Evolutionary conservation across 75 land plant genomes (phyloP), one percentile per base, ranked within the genome.

Genomic region (Sequoiadendron giganteum): DNA sequence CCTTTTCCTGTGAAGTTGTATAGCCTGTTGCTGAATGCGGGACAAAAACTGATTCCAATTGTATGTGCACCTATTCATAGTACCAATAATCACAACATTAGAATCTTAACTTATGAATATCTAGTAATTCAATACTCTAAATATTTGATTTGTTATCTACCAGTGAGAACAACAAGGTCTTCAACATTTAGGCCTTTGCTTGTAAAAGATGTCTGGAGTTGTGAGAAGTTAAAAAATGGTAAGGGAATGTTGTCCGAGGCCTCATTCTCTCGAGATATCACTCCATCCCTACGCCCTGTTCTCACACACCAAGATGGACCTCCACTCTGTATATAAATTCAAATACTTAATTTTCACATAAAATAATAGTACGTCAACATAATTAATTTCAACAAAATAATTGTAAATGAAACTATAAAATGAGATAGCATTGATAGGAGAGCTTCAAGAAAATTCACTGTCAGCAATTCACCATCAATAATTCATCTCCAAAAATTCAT

Each of bases 1-100:
- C 95, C 94, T 16, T 54, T 89, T 0, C 97, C 95, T 8, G 88
- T 86, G 89, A 94, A 95, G 86, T 95, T 92, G 93, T 93, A 95
- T 15, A 96, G 90, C 10, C 97, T 87, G 79, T 85, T 87, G 43
- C 83, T 83, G 49, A 96, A 88, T 32, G 89, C 87, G 28, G 72
- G 72, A 83, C 96, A 95, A 28, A 92, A 92, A 3, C 88, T 55
- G 7, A 93, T 40, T 0, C 95, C 95, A 45, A 94, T 91, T 5
- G 95, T 94, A 82, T 94, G 95, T 3, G 90, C 92, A 34, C 95
- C 95, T 94, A 86, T 52, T 52, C 55, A 52, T 13, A 14, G 2
- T 52, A 11, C 0, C 55, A 52, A 52, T 14, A 52, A 52, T 13
- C 55, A 52, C 0, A 52, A 1, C 0, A 52, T 13, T 13, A 52